Evolutionary conservation across 2,329 filamentous ascomycete species (phyloP), one percentile per base, ranked within the genome.

Genomic region (Hypocreales sp.): DNA sequence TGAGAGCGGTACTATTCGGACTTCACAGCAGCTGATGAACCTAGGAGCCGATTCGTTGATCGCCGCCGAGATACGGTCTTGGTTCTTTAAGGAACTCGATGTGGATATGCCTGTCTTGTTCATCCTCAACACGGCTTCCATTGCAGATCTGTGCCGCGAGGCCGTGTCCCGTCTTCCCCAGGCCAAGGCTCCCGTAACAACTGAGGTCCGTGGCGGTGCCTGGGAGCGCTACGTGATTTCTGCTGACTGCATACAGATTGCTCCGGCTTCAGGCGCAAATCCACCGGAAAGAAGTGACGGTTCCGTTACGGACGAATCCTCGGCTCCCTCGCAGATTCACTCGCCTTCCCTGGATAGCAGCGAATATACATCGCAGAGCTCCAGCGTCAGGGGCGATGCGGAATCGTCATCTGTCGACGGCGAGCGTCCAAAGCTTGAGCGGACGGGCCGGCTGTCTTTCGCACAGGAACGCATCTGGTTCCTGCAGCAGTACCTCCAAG

Each of bases 51-150:
- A 51, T 27, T 46, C 46, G 0, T 31, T 53, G 7, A 33, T 50
- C 0, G 47, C 47, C n/a, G 45, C 50, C 1, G 44, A 45, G 47
- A 55, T 60, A 2, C 52, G 62, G 2, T 46, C 55, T 2, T 70
- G 64, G 64, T 64, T 67, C 34, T 26, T 56, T 15, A 62, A 62
- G 27, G 44, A 58, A 10, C 26, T 45, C 0, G 35, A 55, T 0
- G 42, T 56, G 0, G 55, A 66, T 24, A 49, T 67, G 2, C 56
- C 60, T 0, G 53, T 65, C 2, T 41, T 67, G 4, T 58, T 58
- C 31, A 35, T 51, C 8, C 28, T 45, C 1, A 28, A 32, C 2
- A 36, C 35, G 0, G 34, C 32, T 10, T 36, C 40, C 3, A 20
- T 42, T 2, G 22, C 23, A 3, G 36, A 36, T 13, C 16, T 39